Conservation (phyloP, 345 rosid species). For the Eucalyptus albens region DNA sequence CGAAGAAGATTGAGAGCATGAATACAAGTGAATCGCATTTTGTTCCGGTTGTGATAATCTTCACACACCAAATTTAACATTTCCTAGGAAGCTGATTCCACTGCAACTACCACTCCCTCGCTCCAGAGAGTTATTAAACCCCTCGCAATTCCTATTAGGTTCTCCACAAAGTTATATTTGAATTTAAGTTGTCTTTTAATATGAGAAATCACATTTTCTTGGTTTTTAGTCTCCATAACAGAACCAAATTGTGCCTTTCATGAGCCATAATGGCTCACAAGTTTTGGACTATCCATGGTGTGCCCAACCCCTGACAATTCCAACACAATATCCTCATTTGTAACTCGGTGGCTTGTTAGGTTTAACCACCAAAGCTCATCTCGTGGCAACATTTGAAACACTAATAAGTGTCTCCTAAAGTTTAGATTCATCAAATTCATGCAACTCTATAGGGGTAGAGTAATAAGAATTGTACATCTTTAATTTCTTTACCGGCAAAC, state of each 20-base stretch:
- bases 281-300: neutral
- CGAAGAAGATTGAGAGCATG: neutral
- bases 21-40: neutral
- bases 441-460: too few relatives aligned
- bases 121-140: neutral
- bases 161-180: neutral
- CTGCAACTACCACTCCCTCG: neutral
- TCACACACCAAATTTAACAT: neutral
- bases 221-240: neutral
- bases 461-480: neutral
- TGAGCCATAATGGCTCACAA: neutral
- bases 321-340: too few relatives aligned
- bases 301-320: neutral
- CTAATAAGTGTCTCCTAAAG: neutral
- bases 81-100: neutral
- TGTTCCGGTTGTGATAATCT: too few relatives aligned
- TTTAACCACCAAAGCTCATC: neutral
- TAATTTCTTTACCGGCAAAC: too few relatives aligned
- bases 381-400: too few relatives aligned
- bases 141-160: neutral
- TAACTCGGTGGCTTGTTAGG: neutral
- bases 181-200: too few relatives aligned
- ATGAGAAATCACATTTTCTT: too few relatives aligned
- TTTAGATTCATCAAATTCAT: neutral
- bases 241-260: fast-evolving